Evolutionary conservation across 2,329 filamentous ascomycete species (phyloP), one percentile per base, ranked within the genome.

Genomic region (Pseudogymnoascus sp.): DNA sequence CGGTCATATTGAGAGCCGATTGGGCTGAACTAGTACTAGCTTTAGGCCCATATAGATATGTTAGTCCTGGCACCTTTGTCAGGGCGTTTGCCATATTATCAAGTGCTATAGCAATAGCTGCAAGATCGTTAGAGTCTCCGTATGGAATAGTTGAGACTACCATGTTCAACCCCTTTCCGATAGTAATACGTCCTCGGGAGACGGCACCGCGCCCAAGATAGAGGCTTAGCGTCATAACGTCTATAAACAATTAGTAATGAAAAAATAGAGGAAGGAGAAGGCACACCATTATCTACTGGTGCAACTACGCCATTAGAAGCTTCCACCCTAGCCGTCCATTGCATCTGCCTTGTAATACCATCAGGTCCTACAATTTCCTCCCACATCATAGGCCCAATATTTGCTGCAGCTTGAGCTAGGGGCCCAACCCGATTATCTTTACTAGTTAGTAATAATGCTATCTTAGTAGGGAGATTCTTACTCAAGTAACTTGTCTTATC

Each of bases 281-380:
- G 10, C 23, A 11, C 28, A 50, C 44, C 44, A 50, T 50, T 50
- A 28, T 50, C 44, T 17, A 2, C 4, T 4, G 44, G 44, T 17
- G 44, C 44, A 50, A 23, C 28, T 50, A 50, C 61, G 4, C 67
- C 66, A 11, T 64, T 61, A 1, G 70, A 69, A 2, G 70, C 82
- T 67, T 88, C 85, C 26, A 87, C 84, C 67, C 86, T 81, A 47
- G 85, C 81, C 9, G 86, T 88, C 79, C 83, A 89, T 71, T 89
- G 86, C 17, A 88, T 76, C 68, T 87, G 83, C 57, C 86, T 80
- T 8, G 81, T 79, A 63, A 86, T 81, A 26, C 84, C 84, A 68
- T 90, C 86, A 1, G 75, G 74, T 26, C 80, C 80, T 33, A 72
- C 76, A 69, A 87, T 80, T 65, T 85, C 80, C 66, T 87, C 84